These are phyloP conservation scores for Cutaneotrichosporon curvatum DNA, from an alignment of 1,284 basidiomycete species.

Conservation along the genomic window DNA sequence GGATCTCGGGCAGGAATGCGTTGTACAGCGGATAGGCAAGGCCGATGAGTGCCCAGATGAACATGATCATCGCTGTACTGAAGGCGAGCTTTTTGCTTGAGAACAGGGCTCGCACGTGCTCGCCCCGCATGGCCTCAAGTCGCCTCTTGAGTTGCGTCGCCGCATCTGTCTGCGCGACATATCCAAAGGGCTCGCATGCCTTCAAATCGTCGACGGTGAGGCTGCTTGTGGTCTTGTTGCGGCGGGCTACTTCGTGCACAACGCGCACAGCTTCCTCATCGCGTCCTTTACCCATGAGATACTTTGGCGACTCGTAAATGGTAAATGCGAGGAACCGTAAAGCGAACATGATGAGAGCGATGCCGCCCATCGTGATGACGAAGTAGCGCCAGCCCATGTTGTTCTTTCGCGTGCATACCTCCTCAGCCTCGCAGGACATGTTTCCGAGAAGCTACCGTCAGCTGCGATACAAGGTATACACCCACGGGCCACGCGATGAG, in stretches of 20 bases:
- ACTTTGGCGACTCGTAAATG: constrained; percentile 55
- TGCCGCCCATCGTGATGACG: constrained; percentile 50
- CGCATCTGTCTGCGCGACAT: constrained; percentile 15
- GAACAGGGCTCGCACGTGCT: constrained; percentile 54
- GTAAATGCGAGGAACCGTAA: constrained; percentile 42
- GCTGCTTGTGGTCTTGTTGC: constrained; percentile 51
- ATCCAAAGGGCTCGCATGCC: constrained; percentile 31
- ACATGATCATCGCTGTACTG: constrained; percentile 53
- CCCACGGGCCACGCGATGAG: constrained; percentile 28
- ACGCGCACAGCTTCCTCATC: constrained; percentile 57
- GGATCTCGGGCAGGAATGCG: constrained; percentile 54
- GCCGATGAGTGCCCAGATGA: constrained; percentile 58
- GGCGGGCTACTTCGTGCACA: constrained; percentile 48
- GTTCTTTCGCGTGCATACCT: constrained; percentile 18
- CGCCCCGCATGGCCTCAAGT: constrained; percentile 48
- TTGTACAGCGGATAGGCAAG: constrained; percentile 54
- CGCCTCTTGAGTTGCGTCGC: constrained; percentile 23
- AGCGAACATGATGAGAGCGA: constrained; percentile 48
- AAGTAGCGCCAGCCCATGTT: constrained; percentile 50
- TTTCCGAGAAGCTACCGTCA: constrained; percentile 19
- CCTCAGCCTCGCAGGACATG: constrained; percentile 13
- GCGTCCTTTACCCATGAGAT: constrained; percentile 51
- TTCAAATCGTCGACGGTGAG: constrained; percentile 52
- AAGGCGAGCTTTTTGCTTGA: constrained; percentile 50
- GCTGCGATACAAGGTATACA: neutral